Evolutionary conservation across 257 asterid species (phyloP).

Genomic region (Nicotiana knightiana): DNA sequence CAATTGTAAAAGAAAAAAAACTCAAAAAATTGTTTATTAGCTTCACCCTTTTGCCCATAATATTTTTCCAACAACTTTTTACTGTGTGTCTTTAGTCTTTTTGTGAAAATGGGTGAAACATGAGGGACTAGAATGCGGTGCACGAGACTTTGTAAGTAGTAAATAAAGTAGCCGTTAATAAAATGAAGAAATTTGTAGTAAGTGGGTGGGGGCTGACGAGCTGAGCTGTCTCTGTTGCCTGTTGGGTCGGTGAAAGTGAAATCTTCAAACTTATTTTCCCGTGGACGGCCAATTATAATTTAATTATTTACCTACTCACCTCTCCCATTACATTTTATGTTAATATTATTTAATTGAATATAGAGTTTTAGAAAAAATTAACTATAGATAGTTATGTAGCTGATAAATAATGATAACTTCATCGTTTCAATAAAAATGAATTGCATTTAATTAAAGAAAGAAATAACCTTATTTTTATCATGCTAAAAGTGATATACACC

Average conservation of each 20-base stretch:
- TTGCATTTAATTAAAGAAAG: too few species aligned
- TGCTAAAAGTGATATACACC: background rate
- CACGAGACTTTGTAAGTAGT: background rate
- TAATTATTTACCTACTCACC: background rate
- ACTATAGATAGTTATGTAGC: too few species aligned
- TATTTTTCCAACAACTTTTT: background rate
- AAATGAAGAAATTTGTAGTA: constrained; percentile 13
- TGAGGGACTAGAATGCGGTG: background rate
- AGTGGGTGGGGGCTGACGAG: constrained; percentile 26
- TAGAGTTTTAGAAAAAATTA: too few species aligned
- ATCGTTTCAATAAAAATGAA: too few species aligned
- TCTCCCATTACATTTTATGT: too few species aligned
- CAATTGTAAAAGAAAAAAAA: too few species aligned
- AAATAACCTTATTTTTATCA: background rate
- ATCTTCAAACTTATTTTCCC: background rate
- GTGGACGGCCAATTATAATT: constrained; percentile 10
- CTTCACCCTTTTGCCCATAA: background rate
- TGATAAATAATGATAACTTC: too few species aligned
- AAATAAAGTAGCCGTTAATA: constrained; percentile 32
- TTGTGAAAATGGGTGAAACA: background rate
- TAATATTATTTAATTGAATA: too few species aligned
- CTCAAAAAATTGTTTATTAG: too few species aligned
- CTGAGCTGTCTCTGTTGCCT: constrained; percentile 12
- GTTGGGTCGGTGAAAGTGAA: constrained; percentile 56
- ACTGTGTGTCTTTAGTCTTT: background rate